phyloP scores from a whole-genome alignment of 805 yeast species.

The Starmerella powellii region DNA sequence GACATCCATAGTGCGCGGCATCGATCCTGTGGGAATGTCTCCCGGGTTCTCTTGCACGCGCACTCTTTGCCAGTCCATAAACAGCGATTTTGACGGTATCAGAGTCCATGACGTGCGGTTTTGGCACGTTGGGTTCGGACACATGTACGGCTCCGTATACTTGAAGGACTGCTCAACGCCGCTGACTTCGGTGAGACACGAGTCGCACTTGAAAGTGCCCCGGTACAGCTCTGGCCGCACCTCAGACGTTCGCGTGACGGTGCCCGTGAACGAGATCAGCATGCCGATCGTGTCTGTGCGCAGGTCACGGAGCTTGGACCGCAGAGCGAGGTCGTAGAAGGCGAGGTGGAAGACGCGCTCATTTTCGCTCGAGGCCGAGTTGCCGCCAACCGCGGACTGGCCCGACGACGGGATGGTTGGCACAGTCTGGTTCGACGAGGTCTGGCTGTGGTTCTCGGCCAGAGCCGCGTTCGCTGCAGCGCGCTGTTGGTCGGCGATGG shows the following conservation, averaged over 20 bases:
- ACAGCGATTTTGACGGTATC: conserved; percentile 69
- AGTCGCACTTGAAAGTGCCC: conserved; percentile 80
- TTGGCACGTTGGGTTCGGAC: conserved; percentile 78
- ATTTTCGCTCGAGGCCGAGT: conserved; percentile 30
- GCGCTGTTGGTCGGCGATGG: conserved; percentile 2
- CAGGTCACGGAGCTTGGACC: conserved; percentile 77
- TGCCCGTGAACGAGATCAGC: conserved; percentile 75
- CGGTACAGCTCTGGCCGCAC: conserved; percentile 86
- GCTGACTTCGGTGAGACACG: conserved; percentile 72
- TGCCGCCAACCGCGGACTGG: conserved; percentile 14
- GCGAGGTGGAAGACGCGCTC: conserved; percentile 83
- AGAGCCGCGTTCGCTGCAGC: neutral
- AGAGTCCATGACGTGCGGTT: conserved; percentile 80
- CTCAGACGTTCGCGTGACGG: conserved; percentile 91
- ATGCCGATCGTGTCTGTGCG: conserved; percentile 82
- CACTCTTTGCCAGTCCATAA: conserved; percentile 93
- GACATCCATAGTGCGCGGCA: conserved; percentile 94
- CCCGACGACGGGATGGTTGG: conserved; percentile 5
- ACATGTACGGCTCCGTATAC: conserved; percentile 87
- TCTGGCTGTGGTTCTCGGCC: neutral
- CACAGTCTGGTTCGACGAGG: neutral
- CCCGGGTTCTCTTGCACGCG: conserved; percentile 92
- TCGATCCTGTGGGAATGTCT: conserved; percentile 95
- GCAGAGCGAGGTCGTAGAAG: conserved; percentile 71
- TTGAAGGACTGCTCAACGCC: conserved; percentile 87